Conservation (phyloP, 2,329 filamentous ascomycete genomes). For the Fusarium foetens region DNA sequence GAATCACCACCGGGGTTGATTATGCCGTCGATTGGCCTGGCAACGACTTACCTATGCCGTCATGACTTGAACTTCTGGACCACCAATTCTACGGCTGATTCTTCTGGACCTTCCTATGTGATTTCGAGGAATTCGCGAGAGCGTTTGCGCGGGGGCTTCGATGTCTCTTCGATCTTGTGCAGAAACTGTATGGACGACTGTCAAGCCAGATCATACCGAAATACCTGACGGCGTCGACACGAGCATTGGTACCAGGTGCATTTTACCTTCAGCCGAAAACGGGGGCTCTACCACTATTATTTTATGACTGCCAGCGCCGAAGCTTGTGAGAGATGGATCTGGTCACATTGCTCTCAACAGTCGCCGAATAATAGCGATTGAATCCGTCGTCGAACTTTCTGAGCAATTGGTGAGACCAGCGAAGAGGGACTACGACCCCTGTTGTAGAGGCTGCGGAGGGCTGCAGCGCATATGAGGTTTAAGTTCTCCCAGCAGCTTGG, state of each 20-base stretch:
- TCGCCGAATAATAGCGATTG: background rate
- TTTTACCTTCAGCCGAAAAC: background rate
- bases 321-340: background rate
- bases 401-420: background rate
- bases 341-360: too few species aligned
- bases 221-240: background rate
- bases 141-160: background rate
- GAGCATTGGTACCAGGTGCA: background rate
- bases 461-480: background rate
- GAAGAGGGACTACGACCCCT: background rate
- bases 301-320: background rate
- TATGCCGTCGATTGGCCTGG: background rate
- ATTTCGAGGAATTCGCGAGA: rapidly evolving
- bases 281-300: background rate
- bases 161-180: background rate
- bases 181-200: too few species aligned
- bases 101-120: background rate
- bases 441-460: background rate
- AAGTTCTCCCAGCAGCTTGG: background rate
- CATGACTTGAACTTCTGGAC: background rate
- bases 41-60: background rate
- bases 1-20: background rate
- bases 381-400: background rate
- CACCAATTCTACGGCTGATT: background rate
- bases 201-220: too few species aligned